Evolutionary conservation across 345 rosid species (phyloP).

Genomic region (Euphorbia pulcherrima): DNA sequence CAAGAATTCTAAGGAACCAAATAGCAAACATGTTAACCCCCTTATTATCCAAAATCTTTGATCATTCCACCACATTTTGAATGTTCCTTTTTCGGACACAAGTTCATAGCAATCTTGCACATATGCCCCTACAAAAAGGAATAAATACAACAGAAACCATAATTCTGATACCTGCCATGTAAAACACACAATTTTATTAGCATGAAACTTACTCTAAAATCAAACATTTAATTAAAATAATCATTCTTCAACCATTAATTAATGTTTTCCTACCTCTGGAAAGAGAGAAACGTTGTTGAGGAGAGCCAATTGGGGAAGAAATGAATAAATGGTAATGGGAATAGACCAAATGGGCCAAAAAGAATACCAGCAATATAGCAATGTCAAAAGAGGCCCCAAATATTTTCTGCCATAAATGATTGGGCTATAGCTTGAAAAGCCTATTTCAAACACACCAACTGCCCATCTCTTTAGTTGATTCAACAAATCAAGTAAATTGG

Average conservation of each 20-base stretch:
- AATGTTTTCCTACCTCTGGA: conserved; percentile 38
- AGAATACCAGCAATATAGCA: conserved; percentile 37
- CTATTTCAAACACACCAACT: conserved; percentile 50
- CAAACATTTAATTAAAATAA: background rate
- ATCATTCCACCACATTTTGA: conserved; percentile 69
- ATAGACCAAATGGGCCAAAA: conserved; percentile 50
- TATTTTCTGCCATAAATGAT: conserved; percentile 39
- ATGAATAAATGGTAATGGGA: conserved; percentile 43
- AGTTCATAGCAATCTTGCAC: conserved; percentile 44
- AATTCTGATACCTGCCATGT: conserved; percentile 46
- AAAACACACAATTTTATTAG: background rate
- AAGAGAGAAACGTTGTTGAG: conserved; percentile 39
- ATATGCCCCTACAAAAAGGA: conserved; percentile 61
- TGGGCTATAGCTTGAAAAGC: conserved; percentile 45
- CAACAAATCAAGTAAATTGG: conserved; percentile 37
- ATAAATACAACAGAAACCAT: conserved; percentile 55
- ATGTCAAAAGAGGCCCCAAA: conserved; percentile 35
- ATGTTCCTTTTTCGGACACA: conserved; percentile 37
- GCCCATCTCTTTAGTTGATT: conserved; percentile 66
- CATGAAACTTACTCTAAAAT: background rate
- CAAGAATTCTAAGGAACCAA: conserved; percentile 39
- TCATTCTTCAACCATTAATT: background rate
- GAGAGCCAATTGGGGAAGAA: conserved; percentile 63
- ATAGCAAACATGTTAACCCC: conserved; percentile 40
- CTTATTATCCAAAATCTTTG: conserved; percentile 57